Evolutionary conservation across 1,284 basidiomycete species (phyloP).

Genomic region (Pseudozyma sp.): DNA sequence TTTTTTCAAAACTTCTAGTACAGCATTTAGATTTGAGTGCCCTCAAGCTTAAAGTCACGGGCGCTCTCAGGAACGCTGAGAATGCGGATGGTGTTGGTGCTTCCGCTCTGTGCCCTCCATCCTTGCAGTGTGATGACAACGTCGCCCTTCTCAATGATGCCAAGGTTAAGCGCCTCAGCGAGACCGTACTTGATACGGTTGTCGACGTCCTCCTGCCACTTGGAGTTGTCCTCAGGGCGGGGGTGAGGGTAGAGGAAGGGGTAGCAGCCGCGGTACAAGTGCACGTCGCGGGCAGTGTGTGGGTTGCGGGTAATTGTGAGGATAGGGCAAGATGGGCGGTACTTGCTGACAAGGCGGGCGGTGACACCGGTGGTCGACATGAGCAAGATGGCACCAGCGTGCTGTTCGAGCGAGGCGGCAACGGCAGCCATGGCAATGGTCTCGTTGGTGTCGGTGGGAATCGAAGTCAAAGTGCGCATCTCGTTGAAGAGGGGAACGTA

Average conservation of each 20-base stretch:
- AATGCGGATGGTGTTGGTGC: slow-evolving; percentile 73
- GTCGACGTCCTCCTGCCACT: slow-evolving; percentile 96
- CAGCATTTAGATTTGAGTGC: slow-evolving; percentile 32
- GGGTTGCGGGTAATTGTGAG: slow-evolving; percentile 90
- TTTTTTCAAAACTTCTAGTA: background rate
- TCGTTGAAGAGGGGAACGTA: slow-evolving; percentile 68
- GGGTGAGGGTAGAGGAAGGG: slow-evolving; percentile 96
- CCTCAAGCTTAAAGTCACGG: slow-evolving; percentile 65
- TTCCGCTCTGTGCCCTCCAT: slow-evolving; percentile 96
- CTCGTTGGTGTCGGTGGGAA: slow-evolving; percentile 67
- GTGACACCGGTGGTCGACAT: slow-evolving; percentile 93
- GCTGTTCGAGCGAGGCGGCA: slow-evolving; percentile 66
- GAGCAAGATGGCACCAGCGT: slow-evolving; percentile 79
- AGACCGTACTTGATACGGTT: slow-evolving; percentile 79
- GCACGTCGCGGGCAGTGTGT: slow-evolving; percentile 95
- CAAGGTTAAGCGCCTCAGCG: slow-evolving; percentile 84
- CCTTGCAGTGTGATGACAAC: slow-evolving; percentile 96
- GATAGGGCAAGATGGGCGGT: slow-evolving; percentile 92
- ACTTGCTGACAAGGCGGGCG: slow-evolving; percentile 95
- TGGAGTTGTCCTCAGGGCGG: slow-evolving; percentile 81
- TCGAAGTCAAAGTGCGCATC: slow-evolving; percentile 71
- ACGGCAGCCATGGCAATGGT: slow-evolving; percentile 68
- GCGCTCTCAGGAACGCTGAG: slow-evolving; percentile 61
- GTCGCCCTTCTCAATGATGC: slow-evolving; percentile 88
- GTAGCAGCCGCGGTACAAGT: slow-evolving; percentile 96